These are phyloP conservation scores for Jackrogersella minutella DNA, from an alignment of 495 filamentous ascomycete species.

Conservation along the genomic window DNA sequence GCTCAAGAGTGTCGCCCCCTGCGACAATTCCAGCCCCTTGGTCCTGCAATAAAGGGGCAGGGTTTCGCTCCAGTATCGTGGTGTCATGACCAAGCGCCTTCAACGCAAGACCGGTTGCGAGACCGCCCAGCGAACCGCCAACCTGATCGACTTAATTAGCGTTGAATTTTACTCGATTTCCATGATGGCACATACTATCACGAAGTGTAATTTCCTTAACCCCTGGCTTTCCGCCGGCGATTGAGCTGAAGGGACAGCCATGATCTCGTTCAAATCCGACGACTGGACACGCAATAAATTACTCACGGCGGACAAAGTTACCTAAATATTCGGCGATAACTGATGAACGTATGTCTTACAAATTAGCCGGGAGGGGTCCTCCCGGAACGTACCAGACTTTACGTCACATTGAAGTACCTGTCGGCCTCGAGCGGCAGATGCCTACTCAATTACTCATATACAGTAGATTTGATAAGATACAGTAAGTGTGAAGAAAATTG, in stretches of 20 bases:
- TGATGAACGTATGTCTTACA: conserved; percentile 23
- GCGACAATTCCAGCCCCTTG: conserved; percentile 66
- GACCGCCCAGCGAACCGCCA: conserved; percentile 59
- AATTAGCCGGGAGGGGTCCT: conserved; percentile 36
- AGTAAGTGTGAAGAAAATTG: conserved; percentile 7
- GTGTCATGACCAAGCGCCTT: conserved; percentile 58
- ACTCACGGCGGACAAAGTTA: background rate
- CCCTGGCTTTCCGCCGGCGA: conserved; percentile 4
- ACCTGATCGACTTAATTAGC: conserved; percentile 43
- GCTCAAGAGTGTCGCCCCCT: conserved; percentile 48
- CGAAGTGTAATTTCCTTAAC: conserved; percentile 43
- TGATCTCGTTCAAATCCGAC: background rate
- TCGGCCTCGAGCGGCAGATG: conserved; percentile 23
- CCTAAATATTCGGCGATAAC: conserved; percentile 7
- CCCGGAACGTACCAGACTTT: conserved; percentile 10
- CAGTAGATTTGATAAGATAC: conserved; percentile 20
- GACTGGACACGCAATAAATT: background rate
- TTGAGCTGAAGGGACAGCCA: conserved; percentile 24
- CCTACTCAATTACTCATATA: conserved; percentile 1
- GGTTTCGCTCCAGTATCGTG: conserved; percentile 62
- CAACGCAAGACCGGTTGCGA: conserved; percentile 58
- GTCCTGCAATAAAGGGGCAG: conserved; percentile 55
- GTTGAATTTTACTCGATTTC: background rate
- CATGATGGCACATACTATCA: conserved; percentile 38
- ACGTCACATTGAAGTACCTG: conserved; percentile 29